Base-by-base conservation (phyloP, 768 basidiomycete genomes). In the Lactarius akahatsu region DNA sequence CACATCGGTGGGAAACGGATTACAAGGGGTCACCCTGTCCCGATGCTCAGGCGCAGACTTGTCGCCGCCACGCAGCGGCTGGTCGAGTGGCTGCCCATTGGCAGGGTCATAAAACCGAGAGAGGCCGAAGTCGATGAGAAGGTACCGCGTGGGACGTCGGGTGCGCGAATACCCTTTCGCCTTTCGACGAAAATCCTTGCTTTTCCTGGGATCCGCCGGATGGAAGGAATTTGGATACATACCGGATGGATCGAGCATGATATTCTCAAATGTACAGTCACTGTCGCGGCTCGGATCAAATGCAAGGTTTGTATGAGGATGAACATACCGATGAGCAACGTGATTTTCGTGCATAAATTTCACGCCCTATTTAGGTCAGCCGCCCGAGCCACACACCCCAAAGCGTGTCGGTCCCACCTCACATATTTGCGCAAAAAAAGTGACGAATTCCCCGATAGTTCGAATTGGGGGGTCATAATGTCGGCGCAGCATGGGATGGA, bases 101-200 rank as follows among this genome's bases (percentile, higher is more conserved):
- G 50, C 36, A 9, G 50, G 61, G 50, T 26, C 61, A 43, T 74
- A 75, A 0, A 41, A 63, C 11, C 63, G 65, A 13, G 76, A 72
- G 4, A 72, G 58, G 3, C 76, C 76, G 40, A 76, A 74, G 52
- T 75, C 76, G 8, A 74, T 75, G 10, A 76, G 63, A 32, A 68
- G 71, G 45, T 76, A 76, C 43, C 61, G 62, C 0, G 73, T 68
- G 20, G 69, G 70, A n/a, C 66, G 63, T 32, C 70, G 34, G 0
- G 76, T 77, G 1, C 76, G 73, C 5, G 75, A 38, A 26, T 55
- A 60, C 26, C 70, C 34, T 41, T 68, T 69, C 4, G 28, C 65
- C 20, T 50, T 54, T 16, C 52, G 30, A 1, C 61, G 55, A 13
- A 59, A 67, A 20, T 69, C 65, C 13, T 20, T 52, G 26, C 40